These are phyloP conservation scores for Auxenochlorella pyrenoidosa DNA, from an alignment of 139 green algal genomes.

Conservation along the genomic window DNA sequence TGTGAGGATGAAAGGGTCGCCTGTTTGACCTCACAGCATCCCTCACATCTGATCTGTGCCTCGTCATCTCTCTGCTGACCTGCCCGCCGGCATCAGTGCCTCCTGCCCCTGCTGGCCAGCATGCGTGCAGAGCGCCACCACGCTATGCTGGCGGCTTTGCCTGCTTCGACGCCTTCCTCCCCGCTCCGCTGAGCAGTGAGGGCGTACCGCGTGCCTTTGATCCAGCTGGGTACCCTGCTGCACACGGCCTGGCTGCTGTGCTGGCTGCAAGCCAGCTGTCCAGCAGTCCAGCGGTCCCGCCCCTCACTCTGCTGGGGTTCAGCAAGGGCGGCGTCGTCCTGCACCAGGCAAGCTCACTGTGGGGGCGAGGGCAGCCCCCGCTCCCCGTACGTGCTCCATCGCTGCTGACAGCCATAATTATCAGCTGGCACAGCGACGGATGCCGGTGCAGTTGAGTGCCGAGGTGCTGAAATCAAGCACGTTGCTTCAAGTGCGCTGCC, in stretches of 20 bases:
- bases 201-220: not conserved
- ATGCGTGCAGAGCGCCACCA: slow-evolving; percentile 27
- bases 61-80: too few species aligned
- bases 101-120: not conserved
- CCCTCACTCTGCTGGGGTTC: slow-evolving; percentile 45
- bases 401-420: not conserved
- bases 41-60: too few species aligned
- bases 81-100: too few species aligned
- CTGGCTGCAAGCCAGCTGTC: not conserved
- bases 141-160: slow-evolving; percentile 43
- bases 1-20: slow-evolving; percentile 14
- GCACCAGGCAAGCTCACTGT: slow-evolving; percentile 53
- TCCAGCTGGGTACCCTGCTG: slow-evolving; percentile 7
- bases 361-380: not conserved
- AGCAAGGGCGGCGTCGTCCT: slow-evolving; percentile 70
- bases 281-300: not conserved
- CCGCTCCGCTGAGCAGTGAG: not conserved
- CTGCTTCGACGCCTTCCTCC: slow-evolving; percentile 51
- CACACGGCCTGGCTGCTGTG: not conserved
- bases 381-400: too few species aligned
- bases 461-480: too few species aligned
- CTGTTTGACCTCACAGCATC: too few species aligned
- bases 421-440: too few species aligned
- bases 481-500: too few species aligned
- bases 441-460: too few species aligned